A percentile compares a stretch with the other conserved stretches of the same genome.
These are phyloP conservation scores for Leccinum uliginosum DNA, from an alignment of 768 basidiomycete genomes.

Conservation along the genomic window DNA sequence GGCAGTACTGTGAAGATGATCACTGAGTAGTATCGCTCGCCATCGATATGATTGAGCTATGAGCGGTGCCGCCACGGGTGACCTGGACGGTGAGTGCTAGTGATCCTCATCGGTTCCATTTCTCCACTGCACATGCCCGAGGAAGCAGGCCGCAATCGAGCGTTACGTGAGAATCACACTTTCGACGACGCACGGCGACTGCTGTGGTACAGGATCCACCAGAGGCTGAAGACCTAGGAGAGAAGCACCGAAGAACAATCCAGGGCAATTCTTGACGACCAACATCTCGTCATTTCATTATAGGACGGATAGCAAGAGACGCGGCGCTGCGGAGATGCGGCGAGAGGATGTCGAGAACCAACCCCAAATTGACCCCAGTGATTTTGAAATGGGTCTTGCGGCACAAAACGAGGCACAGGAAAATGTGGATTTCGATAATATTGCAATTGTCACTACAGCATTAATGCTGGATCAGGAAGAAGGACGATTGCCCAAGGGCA, in stretches of 20 bases:
- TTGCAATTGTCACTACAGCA: slow-evolving; percentile 9
- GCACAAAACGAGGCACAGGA: slow-evolving; percentile 12
- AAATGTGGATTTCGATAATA: slow-evolving; percentile 2
- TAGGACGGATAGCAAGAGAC: slow-evolving; percentile 7
- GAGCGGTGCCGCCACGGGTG: slow-evolving; percentile 9
- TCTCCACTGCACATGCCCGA: slow-evolving; percentile 8
- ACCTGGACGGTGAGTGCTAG: slow-evolving; percentile 9
- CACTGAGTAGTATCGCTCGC: neutral
- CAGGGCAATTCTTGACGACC: slow-evolving; percentile 14
- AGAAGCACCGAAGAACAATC: slow-evolving; percentile 22
- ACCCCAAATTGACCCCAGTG: slow-evolving; percentile 1
- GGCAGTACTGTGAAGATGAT: neutral
- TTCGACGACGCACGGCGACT: slow-evolving; percentile 15
- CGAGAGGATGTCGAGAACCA: slow-evolving; percentile 17
- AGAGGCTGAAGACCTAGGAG: slow-evolving; percentile 17
- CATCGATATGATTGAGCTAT: neutral
- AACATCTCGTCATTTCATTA: slow-evolving; percentile 27
- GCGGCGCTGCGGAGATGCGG: slow-evolving; percentile 26
- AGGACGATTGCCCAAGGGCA: neutral
- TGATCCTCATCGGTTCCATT: slow-evolving; percentile 20
- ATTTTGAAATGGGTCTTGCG: slow-evolving; percentile 13
- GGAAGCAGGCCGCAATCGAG: slow-evolving; percentile 6
- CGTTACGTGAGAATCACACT: slow-evolving; percentile 16
- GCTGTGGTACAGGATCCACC: slow-evolving; percentile 27
- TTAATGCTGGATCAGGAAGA: slow-evolving; percentile 14